These are phyloP conservation scores for Chenopodium suecicum DNA, from an alignment of 148 eudicot species.

Conservation along the genomic window DNA sequence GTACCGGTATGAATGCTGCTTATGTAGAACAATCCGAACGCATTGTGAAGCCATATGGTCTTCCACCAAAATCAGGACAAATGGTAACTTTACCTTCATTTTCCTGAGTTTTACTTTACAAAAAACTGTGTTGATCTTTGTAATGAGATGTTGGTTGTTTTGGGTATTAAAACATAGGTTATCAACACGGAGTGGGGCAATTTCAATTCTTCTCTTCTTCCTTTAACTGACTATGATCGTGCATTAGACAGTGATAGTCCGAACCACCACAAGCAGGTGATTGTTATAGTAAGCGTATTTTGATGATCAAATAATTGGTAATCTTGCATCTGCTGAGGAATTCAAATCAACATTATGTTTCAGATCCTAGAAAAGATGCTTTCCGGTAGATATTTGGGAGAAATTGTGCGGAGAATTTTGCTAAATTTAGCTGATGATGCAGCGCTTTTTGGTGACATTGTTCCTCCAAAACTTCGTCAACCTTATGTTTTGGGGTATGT, in stretches of 20 bases:
- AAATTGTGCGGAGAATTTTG: conserved; percentile 72
- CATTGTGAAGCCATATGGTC: conserved; percentile 39
- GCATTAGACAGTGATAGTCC: conserved; percentile 58
- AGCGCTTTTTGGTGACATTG: conserved; percentile 63
- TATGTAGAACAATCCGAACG: conserved; percentile 52
- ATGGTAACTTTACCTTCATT: conserved; percentile 37
- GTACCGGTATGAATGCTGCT: conserved; percentile 71
- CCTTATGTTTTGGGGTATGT: conserved; percentile 54
- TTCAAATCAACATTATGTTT: not conserved
- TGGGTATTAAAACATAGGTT: conserved; percentile 38
- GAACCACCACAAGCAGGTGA: conserved; percentile 71
- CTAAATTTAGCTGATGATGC: conserved; percentile 63
- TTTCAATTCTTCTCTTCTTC: conserved; percentile 60
- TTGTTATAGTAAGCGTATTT: not conserved
- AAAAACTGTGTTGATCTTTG: not conserved
- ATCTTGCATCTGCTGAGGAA: not conserved
- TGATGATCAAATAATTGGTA: conserved; percentile 1
- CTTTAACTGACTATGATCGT: conserved; percentile 64
- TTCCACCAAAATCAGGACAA: conserved; percentile 43
- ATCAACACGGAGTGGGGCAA: conserved; percentile 96
- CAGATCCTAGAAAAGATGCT: conserved; percentile 83
- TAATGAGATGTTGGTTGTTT: not conserved
- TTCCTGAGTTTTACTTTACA: not conserved
- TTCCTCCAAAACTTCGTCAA: conserved; percentile 58
- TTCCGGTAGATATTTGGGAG: conserved; percentile 93